phyloP scores from a whole-genome alignment of 805 yeast species.

The Hanseniaspora guilliermondii region DNA sequence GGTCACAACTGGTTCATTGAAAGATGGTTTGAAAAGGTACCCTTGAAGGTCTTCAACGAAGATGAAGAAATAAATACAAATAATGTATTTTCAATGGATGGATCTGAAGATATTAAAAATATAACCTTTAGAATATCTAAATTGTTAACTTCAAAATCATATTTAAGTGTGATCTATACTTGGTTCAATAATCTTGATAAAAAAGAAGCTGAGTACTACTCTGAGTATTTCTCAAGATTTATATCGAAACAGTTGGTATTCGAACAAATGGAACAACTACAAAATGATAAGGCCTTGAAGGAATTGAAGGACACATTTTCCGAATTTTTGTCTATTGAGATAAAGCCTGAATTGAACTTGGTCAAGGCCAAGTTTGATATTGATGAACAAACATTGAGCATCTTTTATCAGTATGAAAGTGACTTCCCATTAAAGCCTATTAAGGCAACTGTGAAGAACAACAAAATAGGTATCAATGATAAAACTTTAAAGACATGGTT shows the following conservation, averaged over 20 bases:
- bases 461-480: conserved; percentile 16
- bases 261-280: conserved; percentile 42
- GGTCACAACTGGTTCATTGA: conserved; percentile 7
- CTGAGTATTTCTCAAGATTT: conserved; percentile 48
- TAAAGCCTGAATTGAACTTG: conserved; percentile 51
- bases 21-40: not conserved
- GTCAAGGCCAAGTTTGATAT: conserved; percentile 61
- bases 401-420: conserved; percentile 59
- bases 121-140: not conserved
- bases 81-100: not conserved
- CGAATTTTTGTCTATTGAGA: conserved; percentile 38
- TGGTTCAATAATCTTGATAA: conserved; percentile 69
- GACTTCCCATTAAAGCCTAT: conserved; percentile 70
- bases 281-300: conserved; percentile 28
- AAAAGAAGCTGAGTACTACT: conserved; percentile 43
- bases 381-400: conserved; percentile 78
- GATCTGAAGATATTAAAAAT: not conserved
- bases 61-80: not conserved
- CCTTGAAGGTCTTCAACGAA: not conserved
- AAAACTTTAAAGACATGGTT: conserved; percentile 7
- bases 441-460: conserved; percentile 35
- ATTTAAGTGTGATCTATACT: conserved; percentile 19
- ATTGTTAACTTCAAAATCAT: not conserved
- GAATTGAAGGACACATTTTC: conserved; percentile 27
- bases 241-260: conserved; percentile 56